Evolutionary conservation across 331 rosid genomes (phyloP).

Genomic region (Stylosanthes scabra): DNA sequence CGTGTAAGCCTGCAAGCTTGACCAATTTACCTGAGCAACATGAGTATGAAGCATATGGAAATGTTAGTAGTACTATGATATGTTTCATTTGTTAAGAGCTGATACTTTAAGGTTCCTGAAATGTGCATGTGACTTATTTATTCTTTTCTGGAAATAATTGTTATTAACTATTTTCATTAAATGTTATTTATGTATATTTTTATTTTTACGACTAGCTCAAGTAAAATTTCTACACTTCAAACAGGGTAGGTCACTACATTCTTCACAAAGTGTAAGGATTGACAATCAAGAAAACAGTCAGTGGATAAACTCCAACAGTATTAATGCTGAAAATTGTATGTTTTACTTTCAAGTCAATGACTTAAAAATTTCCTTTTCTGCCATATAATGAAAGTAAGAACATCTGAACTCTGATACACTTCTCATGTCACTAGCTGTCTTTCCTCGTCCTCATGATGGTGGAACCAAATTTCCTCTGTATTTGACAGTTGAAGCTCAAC

Average conservation of each 20-base stretch:
- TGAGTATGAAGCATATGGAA: slow-evolving; percentile 45
- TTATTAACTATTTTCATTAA: slow-evolving; percentile 8
- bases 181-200: slow-evolving; percentile 6
- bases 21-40: slow-evolving; percentile 47
- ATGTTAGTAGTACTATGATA: slow-evolving; percentile 56
- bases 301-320: slow-evolving; percentile 52
- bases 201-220: not conserved
- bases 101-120: slow-evolving; percentile 8
- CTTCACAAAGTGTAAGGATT: slow-evolving; percentile 45
- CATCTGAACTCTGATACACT: slow-evolving; percentile 38
- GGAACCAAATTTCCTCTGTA: slow-evolving; percentile 47
- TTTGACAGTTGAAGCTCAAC: slow-evolving; percentile 49
- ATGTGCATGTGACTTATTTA: slow-evolving; percentile 8
- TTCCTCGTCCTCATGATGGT: slow-evolving; percentile 41
- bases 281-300: slow-evolving; percentile 51
- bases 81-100: slow-evolving; percentile 20
- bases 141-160: not conserved
- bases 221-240: slow-evolving; percentile 29
- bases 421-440: slow-evolving; percentile 58
- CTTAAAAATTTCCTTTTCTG: slow-evolving; percentile 7
- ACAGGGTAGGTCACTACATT: slow-evolving; percentile 61
- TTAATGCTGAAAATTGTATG: slow-evolving; percentile 55
- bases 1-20: slow-evolving; percentile 41
- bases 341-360: slow-evolving; percentile 34
- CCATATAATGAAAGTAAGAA: slow-evolving; percentile 34